phyloP scores from a whole-genome alignment of 768 basidiomycete species.

The Boletus rufocinnamomeus region DNA sequence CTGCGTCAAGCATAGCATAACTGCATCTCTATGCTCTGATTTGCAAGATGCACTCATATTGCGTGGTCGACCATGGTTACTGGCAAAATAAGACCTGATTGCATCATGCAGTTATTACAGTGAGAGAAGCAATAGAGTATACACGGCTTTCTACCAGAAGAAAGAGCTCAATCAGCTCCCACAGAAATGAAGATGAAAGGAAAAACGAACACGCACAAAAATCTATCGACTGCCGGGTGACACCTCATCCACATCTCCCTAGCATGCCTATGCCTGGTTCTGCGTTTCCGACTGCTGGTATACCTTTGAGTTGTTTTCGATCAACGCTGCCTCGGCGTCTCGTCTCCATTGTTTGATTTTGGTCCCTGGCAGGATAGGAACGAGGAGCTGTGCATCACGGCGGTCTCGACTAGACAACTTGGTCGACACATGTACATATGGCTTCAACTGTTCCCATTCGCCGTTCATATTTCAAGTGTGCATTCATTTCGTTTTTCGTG shows the following conservation, averaged over 20 bases:
- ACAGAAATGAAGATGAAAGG: not conserved
- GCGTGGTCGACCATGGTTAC: not conserved
- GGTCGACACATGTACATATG: slow-evolving; percentile 31
- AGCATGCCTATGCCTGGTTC: not conserved
- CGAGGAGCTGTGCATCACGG: slow-evolving; percentile 29
- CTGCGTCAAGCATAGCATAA: not conserved
- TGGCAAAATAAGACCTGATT: not conserved
- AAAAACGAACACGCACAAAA: not conserved
- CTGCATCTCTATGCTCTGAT: too few species aligned
- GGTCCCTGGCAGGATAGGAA: slow-evolving; percentile 27
- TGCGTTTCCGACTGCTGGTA: not conserved
- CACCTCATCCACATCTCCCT: not conserved
- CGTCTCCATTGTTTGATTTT: slow-evolving; percentile 31
- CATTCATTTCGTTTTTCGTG: not conserved
- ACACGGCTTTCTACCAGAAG: not conserved
- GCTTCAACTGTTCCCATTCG: slow-evolving; percentile 22
- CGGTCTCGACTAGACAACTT: slow-evolving; percentile 26
- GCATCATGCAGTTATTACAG: slow-evolving; percentile 3
- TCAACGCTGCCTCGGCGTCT: slow-evolving; percentile 12
- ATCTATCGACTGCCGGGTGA: slow-evolving; percentile 1
- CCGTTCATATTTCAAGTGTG: not conserved
- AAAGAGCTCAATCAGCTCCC: not conserved
- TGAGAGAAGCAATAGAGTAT: not conserved
- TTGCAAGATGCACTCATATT: not conserved
- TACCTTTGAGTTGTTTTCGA: not conserved